Evolutionary conservation across 495 filamentous ascomycete genomes (phyloP), one percentile per base, ranked within the genome.

Genomic region (Aspergillus ellipticus): DNA sequence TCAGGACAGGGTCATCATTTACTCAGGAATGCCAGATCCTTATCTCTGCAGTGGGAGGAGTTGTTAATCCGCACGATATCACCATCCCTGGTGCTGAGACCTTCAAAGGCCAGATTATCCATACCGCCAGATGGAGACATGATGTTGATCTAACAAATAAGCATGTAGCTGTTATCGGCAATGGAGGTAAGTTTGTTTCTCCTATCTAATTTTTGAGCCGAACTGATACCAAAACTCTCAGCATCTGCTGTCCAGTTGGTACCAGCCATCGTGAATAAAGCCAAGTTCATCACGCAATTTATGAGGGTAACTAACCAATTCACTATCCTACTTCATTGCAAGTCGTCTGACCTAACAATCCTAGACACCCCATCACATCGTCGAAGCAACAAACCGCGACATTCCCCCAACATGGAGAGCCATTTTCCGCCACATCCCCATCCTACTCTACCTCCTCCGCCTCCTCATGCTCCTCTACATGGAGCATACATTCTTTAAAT

Each of bases 91-190:
- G 73, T 6, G 57, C 73, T 10, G 63, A 79, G 7, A 52, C 31
- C 15, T 85, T 83, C 60, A 49, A 81, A 43, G 84, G 82, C 16
- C 58, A 64, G 4, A 61, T 85, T 15, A 69, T 85, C 42, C 84
- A 87, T 53, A 83, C 79, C 0, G 80, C 82, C 2, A 70, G 67
- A 45, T 87, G 83, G 84, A 76, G 82, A 29, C 62, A 76, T 29
- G 61, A 71, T 5, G 79, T 85, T 22, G 72, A 83, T 58, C 76
- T 78, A 54, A 54, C 66, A 11, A 71, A 74, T 56, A 85, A 85
- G 57, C 73, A 78, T 21, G 78, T 83, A 4, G 81, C 75, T 17
- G 71, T 85, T 37, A 81, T 86, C 53, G 83, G 83, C 9, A 76
- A 68, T 47, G 71, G 62, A 45, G 64, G 59, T 66, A 39, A 13